These are phyloP conservation scores for Piper betle DNA, from an alignment of 164 flowering plant species.

Conservation along the genomic window DNA sequence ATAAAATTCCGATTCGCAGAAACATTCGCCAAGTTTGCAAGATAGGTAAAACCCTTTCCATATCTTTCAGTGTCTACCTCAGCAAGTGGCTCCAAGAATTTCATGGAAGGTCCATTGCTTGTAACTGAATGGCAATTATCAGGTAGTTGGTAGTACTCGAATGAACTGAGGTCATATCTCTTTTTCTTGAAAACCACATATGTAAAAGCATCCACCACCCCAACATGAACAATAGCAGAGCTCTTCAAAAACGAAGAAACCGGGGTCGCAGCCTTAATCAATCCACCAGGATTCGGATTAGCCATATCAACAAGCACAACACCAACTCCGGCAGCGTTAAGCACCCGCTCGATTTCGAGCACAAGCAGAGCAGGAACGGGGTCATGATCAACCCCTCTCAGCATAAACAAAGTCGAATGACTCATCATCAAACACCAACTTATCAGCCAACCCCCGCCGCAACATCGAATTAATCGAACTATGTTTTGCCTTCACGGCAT, in stretches of 20 bases:
- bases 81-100: conserved; percentile 47
- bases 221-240: conserved; percentile 53
- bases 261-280: conserved; percentile 61
- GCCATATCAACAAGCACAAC: conserved; percentile 45
- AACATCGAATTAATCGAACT: conserved; percentile 34
- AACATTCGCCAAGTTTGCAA: conserved; percentile 47
- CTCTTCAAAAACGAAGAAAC: conserved; percentile 49
- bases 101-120: conserved; percentile 36
- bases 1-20: conserved; percentile 34
- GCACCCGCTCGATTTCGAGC: conserved; percentile 69
- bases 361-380: conserved; percentile 74
- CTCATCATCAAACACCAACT: conserved; percentile 38
- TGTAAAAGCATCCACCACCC: conserved; percentile 25
- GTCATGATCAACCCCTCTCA: conserved; percentile 46
- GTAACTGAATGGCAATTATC: conserved; percentile 41
- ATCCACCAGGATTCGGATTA: conserved; percentile 22
- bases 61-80: conserved; percentile 16
- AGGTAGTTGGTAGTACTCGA: conserved; percentile 43
- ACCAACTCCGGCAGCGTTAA: conserved; percentile 66
- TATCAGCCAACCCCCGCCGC: conserved; percentile 27
- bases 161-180: conserved; percentile 21
- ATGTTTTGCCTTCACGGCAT: conserved; percentile 23
- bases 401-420: conserved; percentile 72
- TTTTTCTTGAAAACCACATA: conserved; percentile 74
- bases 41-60: conserved; percentile 23